These are phyloP conservation scores for Aurantiochytrium sp. DNA, from an alignment of 108 stramenopile genomes.

Conservation along the genomic window DNA sequence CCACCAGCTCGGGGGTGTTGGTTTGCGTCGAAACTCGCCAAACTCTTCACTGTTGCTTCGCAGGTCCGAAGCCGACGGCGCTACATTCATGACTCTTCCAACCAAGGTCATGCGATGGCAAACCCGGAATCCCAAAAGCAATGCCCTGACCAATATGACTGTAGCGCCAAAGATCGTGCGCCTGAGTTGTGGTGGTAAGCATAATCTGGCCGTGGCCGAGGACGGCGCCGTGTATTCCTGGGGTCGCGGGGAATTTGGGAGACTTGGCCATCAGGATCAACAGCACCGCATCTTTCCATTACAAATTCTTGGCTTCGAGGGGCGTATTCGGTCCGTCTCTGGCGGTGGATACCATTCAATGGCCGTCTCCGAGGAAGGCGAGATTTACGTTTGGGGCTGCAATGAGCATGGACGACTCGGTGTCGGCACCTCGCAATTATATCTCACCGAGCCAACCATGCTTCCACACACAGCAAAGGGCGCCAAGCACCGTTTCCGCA, in stretches of 20 bases:
- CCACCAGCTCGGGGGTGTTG: neutral
- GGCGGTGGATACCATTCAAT: constrained; percentile 1
- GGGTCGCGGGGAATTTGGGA: constrained; percentile 4
- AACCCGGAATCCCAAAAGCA: neutral
- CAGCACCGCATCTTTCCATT: neutral
- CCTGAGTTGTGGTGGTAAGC: constrained; percentile 3
- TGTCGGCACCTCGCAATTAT: neutral
- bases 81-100: neutral
- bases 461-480: neutral
- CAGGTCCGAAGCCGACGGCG: neutral
- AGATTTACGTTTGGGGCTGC: neutral
- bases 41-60: neutral
- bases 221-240: neutral
- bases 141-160: neutral
- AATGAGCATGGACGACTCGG: constrained; percentile 13
- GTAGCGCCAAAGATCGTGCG: neutral
- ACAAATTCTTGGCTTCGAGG: neutral
- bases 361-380: neutral
- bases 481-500: neutral
- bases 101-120: neutral
- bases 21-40: neutral
- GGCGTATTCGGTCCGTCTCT: neutral
- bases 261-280: neutral
- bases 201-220: neutral
- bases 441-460: neutral